These are phyloP conservation scores for Sungouiozyma intestinalis DNA, from an alignment of 805 yeast genomes.

Conservation along the genomic window DNA sequence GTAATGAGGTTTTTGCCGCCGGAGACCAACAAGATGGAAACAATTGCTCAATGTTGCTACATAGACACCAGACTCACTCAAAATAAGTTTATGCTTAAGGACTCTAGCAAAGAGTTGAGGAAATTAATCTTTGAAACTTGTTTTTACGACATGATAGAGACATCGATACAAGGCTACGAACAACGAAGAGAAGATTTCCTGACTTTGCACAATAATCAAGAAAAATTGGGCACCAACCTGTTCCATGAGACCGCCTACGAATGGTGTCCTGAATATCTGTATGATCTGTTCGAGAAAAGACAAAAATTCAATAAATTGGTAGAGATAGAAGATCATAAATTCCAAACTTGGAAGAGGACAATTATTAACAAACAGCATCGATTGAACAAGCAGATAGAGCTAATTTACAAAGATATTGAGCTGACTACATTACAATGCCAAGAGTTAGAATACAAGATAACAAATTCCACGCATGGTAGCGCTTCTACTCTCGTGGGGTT, in stretches of 20 bases:
- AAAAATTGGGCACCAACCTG: background rate
- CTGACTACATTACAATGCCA: slow-evolving; percentile 29
- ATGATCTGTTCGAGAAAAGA: slow-evolving; percentile 35
- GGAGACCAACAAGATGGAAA: background rate
- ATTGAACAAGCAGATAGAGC: slow-evolving; percentile 46
- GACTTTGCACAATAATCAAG: slow-evolving; percentile 3
- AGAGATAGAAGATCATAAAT: slow-evolving; percentile 41
- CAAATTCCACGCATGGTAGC: background rate
- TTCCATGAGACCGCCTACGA: slow-evolving; percentile 26
- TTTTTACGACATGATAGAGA: background rate
- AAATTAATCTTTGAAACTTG: background rate
- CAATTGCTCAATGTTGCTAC: background rate
- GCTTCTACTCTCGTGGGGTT: slow-evolving; percentile 1
- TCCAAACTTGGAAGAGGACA: slow-evolving; percentile 51
- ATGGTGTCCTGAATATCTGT: slow-evolving; percentile 38
- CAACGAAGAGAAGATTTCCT: slow-evolving; percentile 51
- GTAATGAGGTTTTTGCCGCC: slow-evolving; percentile 38
- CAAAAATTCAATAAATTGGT: slow-evolving; percentile 36
- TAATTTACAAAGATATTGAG: slow-evolving; percentile 29
- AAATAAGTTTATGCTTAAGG: background rate
- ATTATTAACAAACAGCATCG: slow-evolving; percentile 44
- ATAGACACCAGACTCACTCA: background rate
- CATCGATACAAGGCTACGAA: slow-evolving; percentile 44
- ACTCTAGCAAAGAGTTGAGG: slow-evolving; percentile 1
- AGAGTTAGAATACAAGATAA: slow-evolving; percentile 10